Conservation (phyloP, 2,329 filamentous ascomycete genomes). For the Drechslerella dactyloides region DNA sequence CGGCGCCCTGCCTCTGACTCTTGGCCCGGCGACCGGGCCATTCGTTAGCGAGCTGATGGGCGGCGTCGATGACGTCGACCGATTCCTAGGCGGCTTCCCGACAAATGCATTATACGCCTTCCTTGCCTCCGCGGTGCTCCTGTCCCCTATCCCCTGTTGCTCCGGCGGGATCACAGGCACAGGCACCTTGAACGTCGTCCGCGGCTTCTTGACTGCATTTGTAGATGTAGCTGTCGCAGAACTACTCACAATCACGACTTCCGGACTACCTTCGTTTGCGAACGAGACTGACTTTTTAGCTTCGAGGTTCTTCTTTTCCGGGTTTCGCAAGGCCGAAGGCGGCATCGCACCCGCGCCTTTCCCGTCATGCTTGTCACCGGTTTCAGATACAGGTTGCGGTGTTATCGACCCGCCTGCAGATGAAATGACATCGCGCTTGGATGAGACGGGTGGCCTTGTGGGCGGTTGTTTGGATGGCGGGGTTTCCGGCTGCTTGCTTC, state of each 20-base stretch:
- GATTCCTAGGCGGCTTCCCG: constrained; percentile 19
- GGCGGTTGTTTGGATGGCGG: constrained; percentile 7
- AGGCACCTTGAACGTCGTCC: constrained; percentile 41
- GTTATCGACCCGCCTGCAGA: constrained; percentile 14
- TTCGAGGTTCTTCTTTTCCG: constrained; percentile 33
- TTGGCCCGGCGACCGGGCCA: background rate
- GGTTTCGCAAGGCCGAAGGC: constrained; percentile 40
- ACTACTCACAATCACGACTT: background rate
- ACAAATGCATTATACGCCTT: constrained; percentile 30
- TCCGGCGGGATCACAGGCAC: constrained; percentile 31
- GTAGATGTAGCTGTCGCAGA: background rate
- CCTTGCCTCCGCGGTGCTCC: constrained; percentile 26
- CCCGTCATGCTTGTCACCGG: constrained; percentile 28
- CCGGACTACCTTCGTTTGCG: constrained; percentile 44
- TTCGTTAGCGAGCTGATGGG: constrained; percentile 12
- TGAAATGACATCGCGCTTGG: constrained; percentile 9
- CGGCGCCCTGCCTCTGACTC: constrained; percentile 7
- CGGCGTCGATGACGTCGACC: constrained; percentile 27
- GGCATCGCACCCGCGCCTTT: constrained; percentile 32
- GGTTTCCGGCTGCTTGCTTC: constrained; percentile 24
- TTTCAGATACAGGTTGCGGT: constrained; percentile 30
- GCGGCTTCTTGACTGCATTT: constrained; percentile 21
- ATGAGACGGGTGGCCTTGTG: constrained; percentile 9
- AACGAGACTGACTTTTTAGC: constrained; percentile 47
- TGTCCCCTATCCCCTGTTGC: constrained; percentile 28